Percentiles rank a stretch among this genome's conserved stretches.
Conservation (phyloP, 345 rosid genomes). For the Gossypium thurberi region DNA sequence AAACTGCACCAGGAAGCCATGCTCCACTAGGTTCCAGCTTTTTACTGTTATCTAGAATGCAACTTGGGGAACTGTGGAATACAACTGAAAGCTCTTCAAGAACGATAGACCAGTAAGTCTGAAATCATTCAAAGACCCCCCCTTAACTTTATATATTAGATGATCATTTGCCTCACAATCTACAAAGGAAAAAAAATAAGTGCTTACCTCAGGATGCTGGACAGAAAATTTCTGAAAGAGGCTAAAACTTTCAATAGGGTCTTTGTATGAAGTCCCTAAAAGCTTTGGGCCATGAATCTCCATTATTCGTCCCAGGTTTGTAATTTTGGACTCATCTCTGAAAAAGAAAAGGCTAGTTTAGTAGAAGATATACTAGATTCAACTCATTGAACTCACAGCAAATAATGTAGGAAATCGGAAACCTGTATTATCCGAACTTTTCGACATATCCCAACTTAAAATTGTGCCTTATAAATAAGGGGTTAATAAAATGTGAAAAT, state of each 20-base stretch:
- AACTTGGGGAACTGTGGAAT: slow-evolving; percentile 49
- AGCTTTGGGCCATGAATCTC: slow-evolving; percentile 57
- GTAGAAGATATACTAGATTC: neutral
- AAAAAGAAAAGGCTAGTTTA: neutral
- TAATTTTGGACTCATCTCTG: slow-evolving; percentile 44
- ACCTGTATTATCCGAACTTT: too few species aligned
- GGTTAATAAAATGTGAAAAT: too few species aligned
- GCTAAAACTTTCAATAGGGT: slow-evolving; percentile 61
- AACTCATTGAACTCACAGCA: neutral
- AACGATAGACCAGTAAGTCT: slow-evolving; percentile 66
- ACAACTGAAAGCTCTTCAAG: slow-evolving; percentile 58
- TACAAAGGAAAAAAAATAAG: neutral
- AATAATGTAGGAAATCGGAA: neutral
- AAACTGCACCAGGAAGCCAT: slow-evolving; percentile 71
- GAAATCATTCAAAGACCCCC: slow-evolving; percentile 6
- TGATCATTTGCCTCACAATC: neutral
- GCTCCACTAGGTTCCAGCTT: slow-evolving; percentile 45
- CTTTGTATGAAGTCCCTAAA: slow-evolving; percentile 62
- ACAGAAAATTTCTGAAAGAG: slow-evolving; percentile 57
- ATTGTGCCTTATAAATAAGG: too few species aligned
- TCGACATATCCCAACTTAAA: too few species aligned
- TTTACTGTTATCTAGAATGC: slow-evolving; percentile 52
- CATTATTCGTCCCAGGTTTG: slow-evolving; percentile 75
- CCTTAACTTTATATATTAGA: neutral
- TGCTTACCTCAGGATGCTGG: slow-evolving; percentile 58